A percentile compares a stretch with the other conserved stretches of the same genome.
phyloP scores from a whole-genome alignment of 345 rosid species.

The Linum trigynum region DNA sequence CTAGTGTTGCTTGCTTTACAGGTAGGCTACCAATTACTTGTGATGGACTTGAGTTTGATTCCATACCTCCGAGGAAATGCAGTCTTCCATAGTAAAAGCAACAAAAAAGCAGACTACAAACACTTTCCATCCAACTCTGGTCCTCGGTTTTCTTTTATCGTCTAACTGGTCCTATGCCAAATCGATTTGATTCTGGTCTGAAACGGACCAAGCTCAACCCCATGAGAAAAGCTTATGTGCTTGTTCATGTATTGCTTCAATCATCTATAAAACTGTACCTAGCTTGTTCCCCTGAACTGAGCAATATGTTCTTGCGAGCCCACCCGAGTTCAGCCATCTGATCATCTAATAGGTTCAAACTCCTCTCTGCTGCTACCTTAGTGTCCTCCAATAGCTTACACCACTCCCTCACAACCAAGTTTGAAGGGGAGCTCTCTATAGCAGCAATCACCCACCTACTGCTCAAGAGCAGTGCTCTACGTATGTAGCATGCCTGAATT shows the following conservation, averaged over 20 bases:
- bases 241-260: slow-evolving; percentile 14
- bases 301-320: slow-evolving; percentile 53
- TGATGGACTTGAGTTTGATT: background rate
- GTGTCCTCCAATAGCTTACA: slow-evolving; percentile 34
- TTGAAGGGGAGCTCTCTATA: slow-evolving; percentile 14
- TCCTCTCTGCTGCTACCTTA: slow-evolving; percentile 23
- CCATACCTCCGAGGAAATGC: background rate
- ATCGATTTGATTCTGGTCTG: too few species aligned
- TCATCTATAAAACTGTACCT: slow-evolving; percentile 54
- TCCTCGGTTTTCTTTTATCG: too few species aligned
- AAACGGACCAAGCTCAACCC: background rate
- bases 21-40: background rate
- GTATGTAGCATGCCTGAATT: slow-evolving; percentile 45
- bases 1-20: background rate
- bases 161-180: too few species aligned
- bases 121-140: background rate
- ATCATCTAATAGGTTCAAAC: slow-evolving; percentile 25
- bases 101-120: background rate
- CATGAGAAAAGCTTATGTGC: background rate
- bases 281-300: slow-evolving; percentile 48
- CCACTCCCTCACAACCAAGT: slow-evolving; percentile 29
- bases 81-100: too few species aligned
- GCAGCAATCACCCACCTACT: slow-evolving; percentile 23
- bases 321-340: slow-evolving; percentile 57
- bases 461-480: slow-evolving; percentile 29